A percentile compares a stretch with the other conserved stretches of the same genome.
These are phyloP conservation scores for Tolypocladium inflatum DNA, from an alignment of 2,329 filamentous ascomycete genomes.

Conservation along the genomic window DNA sequence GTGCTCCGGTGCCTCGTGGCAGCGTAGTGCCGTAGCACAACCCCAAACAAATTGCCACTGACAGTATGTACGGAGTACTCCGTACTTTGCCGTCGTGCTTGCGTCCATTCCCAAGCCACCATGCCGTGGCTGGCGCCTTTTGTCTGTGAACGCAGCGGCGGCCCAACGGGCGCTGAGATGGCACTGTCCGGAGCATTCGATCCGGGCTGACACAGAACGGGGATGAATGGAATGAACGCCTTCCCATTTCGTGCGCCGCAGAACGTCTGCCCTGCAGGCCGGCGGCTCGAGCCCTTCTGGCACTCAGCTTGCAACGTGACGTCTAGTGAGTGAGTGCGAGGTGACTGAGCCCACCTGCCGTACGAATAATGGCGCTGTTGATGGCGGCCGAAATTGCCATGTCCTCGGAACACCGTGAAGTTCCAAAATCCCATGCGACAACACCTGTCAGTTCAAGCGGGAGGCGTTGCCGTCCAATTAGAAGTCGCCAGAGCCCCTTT, in stretches of 20 bases:
- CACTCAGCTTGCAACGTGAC: not conserved
- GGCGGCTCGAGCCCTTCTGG: not conserved
- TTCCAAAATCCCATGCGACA: conserved; percentile 2
- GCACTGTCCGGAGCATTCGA: not conserved
- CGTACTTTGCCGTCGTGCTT: not conserved
- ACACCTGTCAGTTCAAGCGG: not conserved
- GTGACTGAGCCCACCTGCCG: not conserved
- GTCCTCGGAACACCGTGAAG: not conserved
- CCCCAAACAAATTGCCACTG: not conserved
- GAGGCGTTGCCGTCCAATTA: not conserved
- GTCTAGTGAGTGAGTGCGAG: not conserved
- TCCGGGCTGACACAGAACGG: not conserved
- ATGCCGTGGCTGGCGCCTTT: not conserved
- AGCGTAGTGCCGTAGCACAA: no score
- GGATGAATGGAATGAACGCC: not conserved
- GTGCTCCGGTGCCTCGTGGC: not conserved
- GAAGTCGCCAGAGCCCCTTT: not conserved
- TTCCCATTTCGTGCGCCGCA: not conserved
- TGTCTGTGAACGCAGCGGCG: not conserved
- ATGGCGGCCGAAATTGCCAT: not conserved
- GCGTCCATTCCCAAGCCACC: not conserved
- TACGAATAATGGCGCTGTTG: not conserved
- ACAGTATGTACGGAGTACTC: no score
- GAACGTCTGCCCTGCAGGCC: not conserved
- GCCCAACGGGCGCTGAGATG: not conserved